These are phyloP conservation scores for Asclepias syriaca DNA, from an alignment of 257 asterid genomes.

Conservation along the genomic window DNA sequence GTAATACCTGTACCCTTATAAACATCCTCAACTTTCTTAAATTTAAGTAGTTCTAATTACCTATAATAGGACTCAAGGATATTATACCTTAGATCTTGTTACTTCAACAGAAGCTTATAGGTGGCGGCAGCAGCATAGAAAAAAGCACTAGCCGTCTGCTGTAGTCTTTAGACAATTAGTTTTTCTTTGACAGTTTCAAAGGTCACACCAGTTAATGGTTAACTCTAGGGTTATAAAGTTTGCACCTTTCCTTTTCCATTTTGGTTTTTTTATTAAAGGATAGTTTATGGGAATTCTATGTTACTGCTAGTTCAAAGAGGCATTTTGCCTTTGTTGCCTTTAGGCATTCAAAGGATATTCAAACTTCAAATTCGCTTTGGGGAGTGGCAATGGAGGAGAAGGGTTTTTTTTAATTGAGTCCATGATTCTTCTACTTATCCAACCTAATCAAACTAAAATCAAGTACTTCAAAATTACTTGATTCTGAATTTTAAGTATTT, in stretches of 20 bases:
- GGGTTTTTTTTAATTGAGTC: no score
- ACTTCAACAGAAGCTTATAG: not conserved
- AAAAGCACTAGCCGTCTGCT: not conserved
- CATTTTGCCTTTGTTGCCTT: no score
- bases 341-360: no score
- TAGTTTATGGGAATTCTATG: not conserved
- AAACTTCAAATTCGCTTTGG: no score
- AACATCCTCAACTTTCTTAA: not conserved
- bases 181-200: not conserved
- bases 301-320: not conserved
- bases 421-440: no score
- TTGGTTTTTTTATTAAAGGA: not conserved
- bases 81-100: not conserved
- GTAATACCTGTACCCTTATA: not conserved
- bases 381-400: no score
- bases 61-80: constrained; percentile 5
- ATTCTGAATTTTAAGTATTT: no score
- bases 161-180: not conserved
- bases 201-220: not conserved
- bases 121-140: constrained; percentile 1
- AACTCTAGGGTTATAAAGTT: not conserved
- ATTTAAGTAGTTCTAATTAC: not conserved
- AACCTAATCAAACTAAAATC: no score
- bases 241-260: not conserved
- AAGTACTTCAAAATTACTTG: no score